Base-by-base conservation (phyloP, 106 monocot genomes). In the Vanilla planifolia region DNA sequence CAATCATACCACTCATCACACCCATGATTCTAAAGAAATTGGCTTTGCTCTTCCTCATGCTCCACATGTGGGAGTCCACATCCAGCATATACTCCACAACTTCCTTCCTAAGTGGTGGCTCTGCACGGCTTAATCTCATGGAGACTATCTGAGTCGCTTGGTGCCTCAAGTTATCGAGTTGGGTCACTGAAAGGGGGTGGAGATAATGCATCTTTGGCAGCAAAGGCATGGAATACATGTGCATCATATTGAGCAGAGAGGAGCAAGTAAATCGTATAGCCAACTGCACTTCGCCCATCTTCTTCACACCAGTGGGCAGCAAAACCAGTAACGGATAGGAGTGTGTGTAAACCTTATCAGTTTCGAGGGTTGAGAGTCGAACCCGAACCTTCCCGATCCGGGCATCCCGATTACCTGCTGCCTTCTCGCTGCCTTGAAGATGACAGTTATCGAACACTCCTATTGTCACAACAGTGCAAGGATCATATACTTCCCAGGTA, bases 1-100 rank as follows among this genome's bases (percentile, higher is more conserved):
- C 56, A 35, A 83, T 69, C n/a, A 59, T 15, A 2, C 83, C 80
- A 4, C 73, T 67, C 16, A 88, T 55, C 33, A 80, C 68, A 1
- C 73, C 50, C 77, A 83, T 77, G 48, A 88, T 69, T 16, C 88
- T 69, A 33, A 74, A 88, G 57, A 88, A 88, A 65, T 84, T 83
- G n/a, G 83, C 88, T 66, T 83, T 88, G 77, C 88, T 83, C 55
- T 83, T 65, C 50, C 88, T 65, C 88, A 88, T 88, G 77, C 88
- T 88, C 88, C 88, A 88, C 77, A 79, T 74, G 65, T 83, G 83
- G 33, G 79, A 70, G 51, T 83, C 76, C 27, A 59, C 79, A 17
- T 88, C 88, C 9, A 82, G 78, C 80, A 88, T 79, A 60, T 83
- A 77, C 73, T 88, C 88, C 11, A 88, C 80, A 51, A 79, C 76